Base-by-base conservation (phyloP, 495 filamentous ascomycete genomes). In the Podospora fimiseda region DNA sequence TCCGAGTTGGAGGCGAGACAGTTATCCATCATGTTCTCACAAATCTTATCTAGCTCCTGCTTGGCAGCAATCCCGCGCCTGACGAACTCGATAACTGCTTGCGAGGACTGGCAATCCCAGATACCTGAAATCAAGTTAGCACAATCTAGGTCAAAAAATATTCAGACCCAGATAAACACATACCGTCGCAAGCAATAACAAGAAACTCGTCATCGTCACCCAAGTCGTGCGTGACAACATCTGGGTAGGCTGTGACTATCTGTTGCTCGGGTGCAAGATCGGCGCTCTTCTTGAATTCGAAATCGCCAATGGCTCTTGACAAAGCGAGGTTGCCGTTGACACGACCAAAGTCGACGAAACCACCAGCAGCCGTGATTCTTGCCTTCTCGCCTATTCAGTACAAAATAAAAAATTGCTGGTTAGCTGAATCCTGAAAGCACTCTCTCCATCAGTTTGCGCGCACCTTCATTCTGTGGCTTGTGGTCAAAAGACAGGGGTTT, bases 11-110 rank as follows among this genome's bases (percentile, higher is more conserved):
- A 90, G 23, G 93, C 88, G 50, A 97, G 80, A 67, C 93, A 98
- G 72, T 97, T 98, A 75, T 97, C 91, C 93, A 98, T 98, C 90
- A 98, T 94, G 75, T 98, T 98, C 75, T 98, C 93, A 71, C 90
- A 95, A 62, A 98, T 96, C 62, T 85, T 84, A 44, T 88, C 81
- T 16, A 98, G 80, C 24, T 91, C 85, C 72, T 98, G 93, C 75
- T 95, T 93, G 16, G 90, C 91, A 18, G 89, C 89, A 66, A 98
- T 95, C 36, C 93, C 94, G 58, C 94, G 82, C 62, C 93, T 81
- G 57, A 97, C 94, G 64, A 97, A 98, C 64, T 98, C 93, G 50
- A 97, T 80, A 15, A 97, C 94, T 21, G 90, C 87, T 73, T 98
- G 93, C 44, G 94, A 97, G 51, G 93, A 95, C 66, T 96, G 91